Evolutionary conservation across 805 yeast species (phyloP), one percentile per base, ranked within the genome.

Genomic region (Millerozyma miso): DNA sequence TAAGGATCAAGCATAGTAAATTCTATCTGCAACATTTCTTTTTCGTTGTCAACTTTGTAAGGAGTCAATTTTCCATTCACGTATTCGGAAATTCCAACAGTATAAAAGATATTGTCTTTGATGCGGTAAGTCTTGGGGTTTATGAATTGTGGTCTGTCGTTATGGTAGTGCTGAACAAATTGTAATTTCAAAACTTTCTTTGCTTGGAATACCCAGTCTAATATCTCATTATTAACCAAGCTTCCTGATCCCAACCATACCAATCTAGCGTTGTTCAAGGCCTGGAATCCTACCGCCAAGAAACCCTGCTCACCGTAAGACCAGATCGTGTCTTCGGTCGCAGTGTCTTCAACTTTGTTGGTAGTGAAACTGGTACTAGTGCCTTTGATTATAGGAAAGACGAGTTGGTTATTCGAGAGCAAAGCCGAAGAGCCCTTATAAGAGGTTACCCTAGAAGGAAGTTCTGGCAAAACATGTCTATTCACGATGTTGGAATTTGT

Each of bases 1-100:
- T 91, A 93, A 35, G 99, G 99, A 61, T 93, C 98, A 49, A 93
- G 77, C 91, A 93, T 83, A 55, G 77, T 80, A 62, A 89, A 80
- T 55, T 88, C 90, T 43, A 93, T 70, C 67, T 93, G 99, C 43
- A 87, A 60, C 46, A 83, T 85, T 40, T 77, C 74, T 33, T 70
- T 71, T 4, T 58, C 62, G 26, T 49, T 40, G 15, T 45, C 39
- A 15, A 66, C 61, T 20, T 52, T 55, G 59, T 63, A 88, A 23
- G 96, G 95, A 12, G 59, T 70, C 97, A 96, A 93, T 41, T 65
- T 50, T 32, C 77, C 80, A 37, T 69, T 53, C 17, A 52, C 48
- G 58, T 68, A 68, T 49, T 69, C 69, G 23, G 79, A 69, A 1
- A 79, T 60, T 12, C 78, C 80, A 35, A 76, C 61, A 29, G 74